These are phyloP conservation scores for Ascochyta lentis DNA, from an alignment of 2,329 filamentous ascomycete species.

Conservation along the genomic window DNA sequence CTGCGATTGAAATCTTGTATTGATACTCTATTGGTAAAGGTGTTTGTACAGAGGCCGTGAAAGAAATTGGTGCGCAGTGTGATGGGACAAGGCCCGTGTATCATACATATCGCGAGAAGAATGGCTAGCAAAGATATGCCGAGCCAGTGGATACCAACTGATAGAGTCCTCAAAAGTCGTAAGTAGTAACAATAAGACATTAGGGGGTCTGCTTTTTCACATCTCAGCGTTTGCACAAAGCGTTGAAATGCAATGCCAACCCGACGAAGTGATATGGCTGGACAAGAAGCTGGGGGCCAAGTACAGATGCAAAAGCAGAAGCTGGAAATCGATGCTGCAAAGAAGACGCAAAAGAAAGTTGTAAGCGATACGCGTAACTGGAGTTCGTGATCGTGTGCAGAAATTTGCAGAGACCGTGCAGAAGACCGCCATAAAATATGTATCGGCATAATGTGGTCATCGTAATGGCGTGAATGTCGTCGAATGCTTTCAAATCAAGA, in stretches of 20 bases:
- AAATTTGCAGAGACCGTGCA: slow-evolving; percentile 38
- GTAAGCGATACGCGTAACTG: slow-evolving; percentile 32
- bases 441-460: slow-evolving; percentile 42
- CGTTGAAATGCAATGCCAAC: slow-evolving; percentile 33
- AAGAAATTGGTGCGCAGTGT: slow-evolving; percentile 24
- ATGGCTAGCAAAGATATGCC: slow-evolving; percentile 14
- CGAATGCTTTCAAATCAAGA: slow-evolving; percentile 49
- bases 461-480: slow-evolving; percentile 50
- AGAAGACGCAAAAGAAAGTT: slow-evolving; percentile 18
- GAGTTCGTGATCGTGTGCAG: slow-evolving; percentile 30
- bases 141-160: slow-evolving; percentile 13
- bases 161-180: slow-evolving; percentile 41
- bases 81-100: slow-evolving; percentile 34
- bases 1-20: slow-evolving; percentile 33
- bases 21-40: slow-evolving; percentile 43
- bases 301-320: slow-evolving; percentile 16
- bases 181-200: slow-evolving; percentile 47
- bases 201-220: slow-evolving; percentile 43
- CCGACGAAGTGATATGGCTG: slow-evolving; percentile 25
- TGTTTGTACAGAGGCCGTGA: slow-evolving; percentile 50
- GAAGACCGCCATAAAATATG: slow-evolving; percentile 43
- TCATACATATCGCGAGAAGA: slow-evolving; percentile 40
- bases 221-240: slow-evolving; percentile 41
- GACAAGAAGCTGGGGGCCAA: slow-evolving; percentile 22
- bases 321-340: slow-evolving; percentile 17